Base-by-base conservation (phyloP, 2,329 filamentous ascomycete genomes). In the Aspergillus sp. region DNA sequence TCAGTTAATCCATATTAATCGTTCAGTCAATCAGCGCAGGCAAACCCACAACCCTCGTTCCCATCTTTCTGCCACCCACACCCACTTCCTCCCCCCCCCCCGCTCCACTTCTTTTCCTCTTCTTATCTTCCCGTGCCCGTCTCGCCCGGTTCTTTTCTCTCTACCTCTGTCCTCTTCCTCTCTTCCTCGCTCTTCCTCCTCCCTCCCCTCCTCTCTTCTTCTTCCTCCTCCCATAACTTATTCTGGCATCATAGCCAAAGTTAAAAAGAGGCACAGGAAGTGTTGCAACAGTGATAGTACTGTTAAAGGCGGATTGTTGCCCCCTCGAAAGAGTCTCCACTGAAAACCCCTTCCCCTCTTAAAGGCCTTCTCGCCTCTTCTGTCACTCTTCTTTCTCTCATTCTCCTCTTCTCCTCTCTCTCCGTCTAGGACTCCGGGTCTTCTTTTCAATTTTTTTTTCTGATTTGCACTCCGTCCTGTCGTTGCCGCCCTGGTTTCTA, bases 121-220 rank as follows among this genome's bases (percentile, higher is more conserved):
- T 65, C 68, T 65, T 63, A 58, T 69, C 66, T 64, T 65, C 64
- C 65, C 67, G 69, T 65, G 66, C 69, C 63, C 72, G 26, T 64
- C 58, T 53, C 52, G 61, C 63, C 60, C 46, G 20, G 55, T 61
- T 58, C 59, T 61, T 65, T 55, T 55, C 54, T 59, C 61, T 53
- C 55, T 53, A 55, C 31, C 55, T 56, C 58, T 45, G 22, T 36
- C 52, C 55, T 58, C 50, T 60, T 60, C 49, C 59, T 52, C 47
- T 54, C 36, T 57, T 14, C 36, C 36, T 42, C 55, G 46, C 55
- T 58, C 50, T 60, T 60, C 49, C 59, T 52, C 47, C 52, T 52
- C 47, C 52, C 36, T 57, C 32, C 36, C 36, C 14, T 54, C 36
- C 56, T 14, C 16, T n/a, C 14, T 55, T 58, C 52, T 54, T 46